Evolutionary conservation across 441 rosid species (phyloP).

Genomic region (Brassica balearica): DNA sequence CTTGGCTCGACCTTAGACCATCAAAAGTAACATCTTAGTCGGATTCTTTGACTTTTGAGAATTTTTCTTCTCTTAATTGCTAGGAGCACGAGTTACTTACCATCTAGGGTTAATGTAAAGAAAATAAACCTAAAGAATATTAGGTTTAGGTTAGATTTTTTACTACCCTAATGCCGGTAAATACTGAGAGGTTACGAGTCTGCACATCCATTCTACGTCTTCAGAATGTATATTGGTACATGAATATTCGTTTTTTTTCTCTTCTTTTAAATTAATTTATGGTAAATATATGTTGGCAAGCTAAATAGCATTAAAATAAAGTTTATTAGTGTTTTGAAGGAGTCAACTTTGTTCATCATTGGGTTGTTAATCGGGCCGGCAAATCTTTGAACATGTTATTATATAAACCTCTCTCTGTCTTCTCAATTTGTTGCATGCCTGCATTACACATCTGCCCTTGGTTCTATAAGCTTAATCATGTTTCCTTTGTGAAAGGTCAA

Average conservation of each 20-base stretch:
- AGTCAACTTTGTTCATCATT: constrained; percentile 28
- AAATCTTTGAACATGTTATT: constrained; percentile 36
- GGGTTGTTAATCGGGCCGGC: constrained; percentile 37
- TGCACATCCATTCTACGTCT: constrained; percentile 22
- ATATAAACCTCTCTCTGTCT: constrained; percentile 20
- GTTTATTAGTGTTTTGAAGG: constrained; percentile 22
- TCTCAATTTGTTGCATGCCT: constrained; percentile 13
- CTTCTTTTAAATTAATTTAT: background rate
- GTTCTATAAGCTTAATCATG: too few relatives aligned
- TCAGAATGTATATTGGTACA: constrained; percentile 24
- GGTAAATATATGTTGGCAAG: constrained; percentile 4
- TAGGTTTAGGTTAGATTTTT: constrained; percentile 25
- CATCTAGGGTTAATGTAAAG: constrained; percentile 8
- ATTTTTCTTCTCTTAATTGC: constrained; percentile 11
- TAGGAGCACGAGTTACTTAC: constrained; percentile 14
- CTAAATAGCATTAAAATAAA: background rate
- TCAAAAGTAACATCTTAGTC: constrained; percentile 24
- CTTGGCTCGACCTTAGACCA: constrained; percentile 21
- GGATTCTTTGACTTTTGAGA: constrained; percentile 36
- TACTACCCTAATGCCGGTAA: constrained; percentile 25
- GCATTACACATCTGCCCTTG: constrained; percentile 30
- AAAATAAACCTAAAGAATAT: constrained; percentile 11
- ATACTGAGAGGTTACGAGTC: constrained; percentile 10
- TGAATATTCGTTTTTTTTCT: background rate
- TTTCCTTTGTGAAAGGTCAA: constrained; percentile 33